Evolutionary conservation across 345 rosid genomes (phyloP), one percentile per base, ranked within the genome.

Genomic region (Cardamine chenopodiifolia): DNA sequence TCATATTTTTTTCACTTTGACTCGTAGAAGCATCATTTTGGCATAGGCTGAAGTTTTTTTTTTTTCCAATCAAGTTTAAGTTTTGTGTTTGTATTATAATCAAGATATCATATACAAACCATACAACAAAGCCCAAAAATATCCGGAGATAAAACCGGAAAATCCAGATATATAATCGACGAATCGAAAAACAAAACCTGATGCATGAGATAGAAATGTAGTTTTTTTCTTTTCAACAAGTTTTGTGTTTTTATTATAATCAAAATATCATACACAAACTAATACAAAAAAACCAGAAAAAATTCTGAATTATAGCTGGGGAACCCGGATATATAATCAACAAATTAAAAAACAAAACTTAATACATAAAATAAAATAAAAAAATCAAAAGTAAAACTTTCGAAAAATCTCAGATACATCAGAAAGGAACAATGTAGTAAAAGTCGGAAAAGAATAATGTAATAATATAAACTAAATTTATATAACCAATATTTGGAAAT

Each of bases 21-120:
- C 66, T 75, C 68, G 22, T 68, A 49, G 45, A 60, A 75, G 63
- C 29, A 60, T 75, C 70, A 69, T 62, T 75, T 68, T 58, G 60
- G n/a, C 48, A 23, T 9, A 35, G 32, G 15, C 1, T 48, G 19
- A 9, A 57, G 42, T 37, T 12, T n/a, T 1, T 14, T 44, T 44
- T 14, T 14, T 5, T 4, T 3, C 26, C 26, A 4, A 6, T 14
- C 15, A 6, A 35, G 26, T 25, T 25, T 25, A 25, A 40, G 17
- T 4, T 40, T 14, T 13, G 1, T 40, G 17, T 14, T 40, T 14
- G 0, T 40, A 42, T 14, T 42, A 42, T 42, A 42, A 42, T 42
- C 6, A 42, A 42, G 0, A 2, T 14, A 7, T 42, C 48, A n/a
- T 45, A 45, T 1, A 14, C 1, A 14, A 42, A 42, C 18, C 14